A percentile compares a stretch with the other conserved stretches of the same genome.
Conservation (phyloP, 2,329 filamentous ascomycete species). For the Fusarium armeniacum region DNA sequence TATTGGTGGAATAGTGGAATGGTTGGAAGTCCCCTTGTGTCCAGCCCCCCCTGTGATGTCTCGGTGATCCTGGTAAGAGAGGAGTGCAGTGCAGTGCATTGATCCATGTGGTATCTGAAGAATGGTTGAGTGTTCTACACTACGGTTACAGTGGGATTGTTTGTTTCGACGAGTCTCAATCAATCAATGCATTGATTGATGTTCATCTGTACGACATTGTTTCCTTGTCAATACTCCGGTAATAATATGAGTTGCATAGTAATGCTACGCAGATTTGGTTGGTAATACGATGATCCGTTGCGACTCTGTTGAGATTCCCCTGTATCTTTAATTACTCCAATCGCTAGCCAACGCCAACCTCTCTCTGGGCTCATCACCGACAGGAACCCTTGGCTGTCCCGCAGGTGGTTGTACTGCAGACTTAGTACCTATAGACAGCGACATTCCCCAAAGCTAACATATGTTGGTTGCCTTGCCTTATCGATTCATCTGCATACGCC, state of each 20-base stretch:
- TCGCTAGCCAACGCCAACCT: constrained; percentile 22
- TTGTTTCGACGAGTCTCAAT: constrained; percentile 2
- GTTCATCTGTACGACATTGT: constrained; percentile 7
- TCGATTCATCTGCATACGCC: constrained; percentile 18
- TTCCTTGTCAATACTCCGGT: constrained; percentile 2
- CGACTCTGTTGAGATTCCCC: constrained; percentile 9
- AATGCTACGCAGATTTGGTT: neutral
- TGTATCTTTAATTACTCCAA: constrained; percentile 26
- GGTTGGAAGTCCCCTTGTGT: constrained; percentile 41
- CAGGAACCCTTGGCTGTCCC: constrained; percentile 22
- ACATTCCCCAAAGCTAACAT: constrained; percentile 18
- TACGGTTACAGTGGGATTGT: neutral
- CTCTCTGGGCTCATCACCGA: constrained; percentile 11
- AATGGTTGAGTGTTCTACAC: constrained; percentile 3
- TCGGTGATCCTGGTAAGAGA: constrained; percentile 5
- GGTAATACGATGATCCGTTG: constrained; percentile 1
- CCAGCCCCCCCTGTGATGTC: constrained; percentile 9
- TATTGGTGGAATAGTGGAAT: constrained; percentile 43
- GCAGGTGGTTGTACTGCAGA: neutral
- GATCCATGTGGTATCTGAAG: constrained; percentile 32
- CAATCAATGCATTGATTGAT: constrained; percentile 10
- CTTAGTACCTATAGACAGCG: constrained; percentile 2
- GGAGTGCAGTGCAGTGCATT: constrained; percentile 5
- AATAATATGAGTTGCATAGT: constrained; percentile 2
- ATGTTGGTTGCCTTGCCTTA: constrained; percentile 17